These are phyloP conservation scores for Cardamine chenopodiifolia DNA, from an alignment of 345 rosid species.

Conservation along the genomic window DNA sequence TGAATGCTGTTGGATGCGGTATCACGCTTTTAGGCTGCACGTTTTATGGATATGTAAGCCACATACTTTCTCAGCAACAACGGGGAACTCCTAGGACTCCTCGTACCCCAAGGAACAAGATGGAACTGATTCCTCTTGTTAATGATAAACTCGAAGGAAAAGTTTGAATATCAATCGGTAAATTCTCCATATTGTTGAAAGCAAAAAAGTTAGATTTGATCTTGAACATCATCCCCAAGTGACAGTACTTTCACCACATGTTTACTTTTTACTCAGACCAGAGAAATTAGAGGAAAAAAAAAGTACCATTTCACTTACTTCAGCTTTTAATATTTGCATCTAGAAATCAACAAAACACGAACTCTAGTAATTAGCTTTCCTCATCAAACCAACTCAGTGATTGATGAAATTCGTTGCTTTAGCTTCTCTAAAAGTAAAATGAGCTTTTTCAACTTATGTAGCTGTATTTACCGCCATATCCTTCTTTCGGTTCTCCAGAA, in stretches of 20 bases:
- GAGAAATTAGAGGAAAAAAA: neutral
- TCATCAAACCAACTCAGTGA: neutral
- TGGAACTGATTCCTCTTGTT: conserved; percentile 87
- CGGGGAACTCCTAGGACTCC: conserved; percentile 91
- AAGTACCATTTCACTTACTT: neutral
- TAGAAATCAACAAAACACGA: neutral
- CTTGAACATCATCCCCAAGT: too few species aligned
- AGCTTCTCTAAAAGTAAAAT: conserved; percentile 26
- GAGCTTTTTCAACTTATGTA: neutral
- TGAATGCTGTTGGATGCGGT: conserved; percentile 93
- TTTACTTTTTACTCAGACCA: neutral
- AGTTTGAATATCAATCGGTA: too few species aligned
- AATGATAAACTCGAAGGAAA: conserved; percentile 89
- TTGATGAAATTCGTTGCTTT: too few species aligned
- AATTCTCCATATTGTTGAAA: too few species aligned
- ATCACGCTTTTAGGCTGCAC: conserved; percentile 92
- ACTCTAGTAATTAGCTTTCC: neutral
- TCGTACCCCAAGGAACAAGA: conserved; percentile 69
- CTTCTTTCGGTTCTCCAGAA: neutral
- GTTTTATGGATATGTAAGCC: conserved; percentile 90
- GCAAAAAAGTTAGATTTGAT: too few species aligned
- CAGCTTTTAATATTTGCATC: neutral
- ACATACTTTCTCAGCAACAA: conserved; percentile 72
- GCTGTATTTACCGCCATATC: conserved; percentile 8
- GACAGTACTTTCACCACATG: too few species aligned